phyloP scores from a whole-genome alignment of 2,329 filamentous ascomycete species.

The Verticillium albo-atrum region DNA sequence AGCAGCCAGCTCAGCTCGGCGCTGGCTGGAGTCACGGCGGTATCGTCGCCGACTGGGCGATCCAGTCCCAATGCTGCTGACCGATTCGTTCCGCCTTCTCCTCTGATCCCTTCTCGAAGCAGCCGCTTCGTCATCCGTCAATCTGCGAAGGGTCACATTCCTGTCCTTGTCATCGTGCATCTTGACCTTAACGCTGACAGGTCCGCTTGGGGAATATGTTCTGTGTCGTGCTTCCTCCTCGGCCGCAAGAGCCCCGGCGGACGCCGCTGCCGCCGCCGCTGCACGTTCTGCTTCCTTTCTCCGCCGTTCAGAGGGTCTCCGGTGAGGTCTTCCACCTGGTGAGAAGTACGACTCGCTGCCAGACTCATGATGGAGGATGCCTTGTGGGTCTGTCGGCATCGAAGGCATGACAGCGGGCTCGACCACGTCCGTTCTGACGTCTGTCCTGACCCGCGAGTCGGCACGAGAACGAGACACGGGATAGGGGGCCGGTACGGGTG shows the following conservation, averaged over 20 bases:
- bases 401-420: slow-evolving; percentile 44
- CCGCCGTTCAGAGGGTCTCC: slow-evolving; percentile 41
- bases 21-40: slow-evolving; percentile 46
- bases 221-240: slow-evolving; percentile 36
- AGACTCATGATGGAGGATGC: slow-evolving; percentile 35
- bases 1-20: slow-evolving; percentile 39
- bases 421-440: not conserved
- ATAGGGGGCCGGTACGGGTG: not conserved
- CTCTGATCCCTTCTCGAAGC: slow-evolving; percentile 32
- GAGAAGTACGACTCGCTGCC: slow-evolving; percentile 40
- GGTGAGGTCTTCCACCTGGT: slow-evolving; percentile 31
- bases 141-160: slow-evolving; percentile 56
- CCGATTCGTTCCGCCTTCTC: slow-evolving; percentile 41
- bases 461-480: not conserved
- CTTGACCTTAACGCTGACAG: slow-evolving; percentile 55
- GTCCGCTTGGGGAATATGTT: slow-evolving; percentile 34
- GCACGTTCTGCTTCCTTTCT: slow-evolving; percentile 40
- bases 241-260: slow-evolving; percentile 42
- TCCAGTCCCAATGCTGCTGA: slow-evolving; percentile 53
- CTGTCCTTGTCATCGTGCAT: slow-evolving; percentile 56
- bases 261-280: slow-evolving; percentile 41
- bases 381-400: slow-evolving; percentile 49
- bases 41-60: slow-evolving; percentile 47
- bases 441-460: not conserved
- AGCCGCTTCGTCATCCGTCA: slow-evolving; percentile 57